phyloP scores from a whole-genome alignment of 768 basidiomycete species.

The Scleroderma citrinum region DNA sequence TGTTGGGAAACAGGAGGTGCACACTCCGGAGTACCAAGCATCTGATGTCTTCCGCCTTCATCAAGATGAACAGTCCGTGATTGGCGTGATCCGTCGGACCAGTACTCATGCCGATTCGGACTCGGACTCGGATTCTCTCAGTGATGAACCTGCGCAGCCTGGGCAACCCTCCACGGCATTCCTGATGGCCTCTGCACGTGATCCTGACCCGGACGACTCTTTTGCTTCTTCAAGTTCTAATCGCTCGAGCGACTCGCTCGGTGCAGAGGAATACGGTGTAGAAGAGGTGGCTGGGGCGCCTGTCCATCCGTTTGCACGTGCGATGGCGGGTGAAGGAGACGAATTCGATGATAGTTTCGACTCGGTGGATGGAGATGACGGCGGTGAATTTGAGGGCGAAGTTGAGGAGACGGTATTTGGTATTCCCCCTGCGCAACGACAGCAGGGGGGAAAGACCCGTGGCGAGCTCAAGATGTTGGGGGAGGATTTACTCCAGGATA shows the following conservation, averaged over 20 bases:
- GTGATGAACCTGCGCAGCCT: constrained; percentile 47
- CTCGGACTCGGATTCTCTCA: constrained; percentile 57
- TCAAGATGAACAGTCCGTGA: constrained; percentile 19
- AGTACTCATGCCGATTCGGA: constrained; percentile 33
- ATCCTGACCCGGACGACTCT: constrained; percentile 28
- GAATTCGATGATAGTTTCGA: constrained; percentile 50
- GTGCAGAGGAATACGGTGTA: constrained; percentile 35
- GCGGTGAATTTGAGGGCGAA: constrained; percentile 16
- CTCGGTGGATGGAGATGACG: constrained; percentile 40
- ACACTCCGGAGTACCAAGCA: constrained; percentile 21
- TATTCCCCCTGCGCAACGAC: constrained; percentile 48
- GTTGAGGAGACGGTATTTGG: constrained; percentile 72
- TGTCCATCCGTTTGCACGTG: constrained; percentile 57
- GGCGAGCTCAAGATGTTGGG: constrained; percentile 52
- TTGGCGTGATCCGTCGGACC: constrained; percentile 9
- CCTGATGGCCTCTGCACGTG: constrained; percentile 48
- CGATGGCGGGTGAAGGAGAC: constrained; percentile 25
- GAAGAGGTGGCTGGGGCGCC: constrained; percentile 36
- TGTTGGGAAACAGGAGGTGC: constrained; percentile 3
- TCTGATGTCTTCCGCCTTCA: constrained; percentile 20
- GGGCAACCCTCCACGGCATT: constrained; percentile 69
- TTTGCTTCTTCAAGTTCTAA: constrained; percentile 49
- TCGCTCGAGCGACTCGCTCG: constrained; percentile 52
- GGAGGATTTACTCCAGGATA: constrained; percentile 56
- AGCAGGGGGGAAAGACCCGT: constrained; percentile 17